Evolutionary conservation across 75 land plant species (phyloP), one percentile per base, ranked within the genome.

Genomic region (Picea glauca): DNA sequence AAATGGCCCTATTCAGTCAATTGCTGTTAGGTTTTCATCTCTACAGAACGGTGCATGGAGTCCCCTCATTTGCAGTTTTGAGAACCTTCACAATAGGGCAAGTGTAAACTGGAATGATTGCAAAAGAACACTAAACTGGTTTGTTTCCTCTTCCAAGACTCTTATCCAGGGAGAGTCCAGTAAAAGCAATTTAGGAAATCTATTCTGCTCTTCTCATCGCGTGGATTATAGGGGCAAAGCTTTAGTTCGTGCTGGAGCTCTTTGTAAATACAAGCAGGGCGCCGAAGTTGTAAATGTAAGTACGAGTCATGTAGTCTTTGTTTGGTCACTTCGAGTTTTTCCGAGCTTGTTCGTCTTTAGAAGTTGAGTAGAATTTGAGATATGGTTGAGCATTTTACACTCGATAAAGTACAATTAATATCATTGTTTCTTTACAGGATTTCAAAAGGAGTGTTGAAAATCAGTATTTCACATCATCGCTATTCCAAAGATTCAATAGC

Each of bases 141-240:
- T 5, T 18, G 46, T 1, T 68, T 18, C 21, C 9, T 17, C 73
- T 15, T 15, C 6, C 6, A 6, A 35, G 40, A 13, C 32, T 33
- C 38, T 66, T 32, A 33, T 66, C 31, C 32, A 66, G 43, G 70
- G 70, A 40, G 73, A 43, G 1, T 70, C 73, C 73, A 70, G 54
- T 43, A 12, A 46, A 18, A 46, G 73, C 15, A n/a, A 21, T 43
- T 7, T 21, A 43, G 54, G 23, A 38, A 70, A 70, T 70, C 11
- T 9, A 50, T 1, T 1, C 56, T 9, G 56, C 56, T 50, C 56
- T 50, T 50, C 56, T 11, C 11, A 50, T 50, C 56, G 0, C 56
- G 1, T 50, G 56, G 56, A 50, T 50, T 50, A 43, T 70, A 13
- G 9, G 8, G 50, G 50, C 43, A n/a, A 3, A 1, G 2, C 73